These are phyloP conservation scores for Jackrogersella multiformis DNA, from an alignment of 495 filamentous ascomycete genomes.

Conservation along the genomic window DNA sequence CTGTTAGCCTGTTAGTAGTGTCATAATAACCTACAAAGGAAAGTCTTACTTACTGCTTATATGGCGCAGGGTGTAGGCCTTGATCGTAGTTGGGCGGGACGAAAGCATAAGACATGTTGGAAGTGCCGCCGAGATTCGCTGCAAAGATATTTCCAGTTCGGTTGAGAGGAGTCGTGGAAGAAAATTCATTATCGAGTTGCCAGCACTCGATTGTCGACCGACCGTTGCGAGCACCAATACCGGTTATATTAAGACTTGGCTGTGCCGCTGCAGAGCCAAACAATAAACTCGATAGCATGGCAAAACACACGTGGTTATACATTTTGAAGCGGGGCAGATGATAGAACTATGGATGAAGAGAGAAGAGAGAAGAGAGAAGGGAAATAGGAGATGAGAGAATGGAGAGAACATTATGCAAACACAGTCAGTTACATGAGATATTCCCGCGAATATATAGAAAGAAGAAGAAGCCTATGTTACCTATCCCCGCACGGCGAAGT, in stretches of 20 bases:
- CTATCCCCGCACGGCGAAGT: not conserved
- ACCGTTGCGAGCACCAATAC: constrained; percentile 32
- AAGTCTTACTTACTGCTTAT: constrained; percentile 55
- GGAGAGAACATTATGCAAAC: not conserved
- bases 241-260: constrained; percentile 36
- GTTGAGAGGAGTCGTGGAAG: not conserved
- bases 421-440: not conserved
- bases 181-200: constrained; percentile 54
- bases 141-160: constrained; percentile 17
- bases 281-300: not conserved
- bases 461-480: not conserved
- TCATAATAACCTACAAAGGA: not conserved
- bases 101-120: constrained; percentile 53
- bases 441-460: not conserved
- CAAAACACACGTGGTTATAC: not conserved
- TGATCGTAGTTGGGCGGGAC: constrained; percentile 57
- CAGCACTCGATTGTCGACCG: constrained; percentile 63
- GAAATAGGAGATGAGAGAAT: not conserved
- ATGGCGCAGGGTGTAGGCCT: constrained; percentile 61
- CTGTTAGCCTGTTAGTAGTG: constrained; percentile 41
- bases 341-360: not conserved
- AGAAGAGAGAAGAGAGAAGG: too few relatives aligned
- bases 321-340: constrained; percentile 1
- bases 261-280: not conserved
- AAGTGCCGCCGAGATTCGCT: constrained; percentile 48